Base-by-base conservation (phyloP, 306 rosid species). In the Casuarina cunninghamiana region DNA sequence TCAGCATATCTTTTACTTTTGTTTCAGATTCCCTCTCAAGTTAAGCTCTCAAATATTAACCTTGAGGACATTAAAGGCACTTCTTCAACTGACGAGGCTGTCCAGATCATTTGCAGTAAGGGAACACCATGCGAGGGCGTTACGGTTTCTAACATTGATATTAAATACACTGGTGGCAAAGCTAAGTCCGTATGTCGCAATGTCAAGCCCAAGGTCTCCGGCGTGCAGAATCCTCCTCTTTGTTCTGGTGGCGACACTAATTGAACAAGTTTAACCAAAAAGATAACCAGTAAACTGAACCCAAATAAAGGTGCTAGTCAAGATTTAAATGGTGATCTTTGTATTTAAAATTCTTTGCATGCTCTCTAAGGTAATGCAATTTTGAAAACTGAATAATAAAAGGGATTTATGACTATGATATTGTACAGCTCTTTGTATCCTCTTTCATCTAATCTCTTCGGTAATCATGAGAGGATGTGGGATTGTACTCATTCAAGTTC, bases 1-100 rank as follows among this genome's bases (percentile, higher is more conserved):
- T 26, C 32, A 26, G 32, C 32, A 26, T 7, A 5, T 17, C 11
- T 43, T 32, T 12, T 42, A 38, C 9, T 61, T 9, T 79, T 61
- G 9, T n/a, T 53, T 1, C 15, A 84, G 84, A 0, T 0, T 81
- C 82, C 89, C 13, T 86, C 89, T 8, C 78, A 70, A 48, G 71
- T 88, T 11, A 86, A 80, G 84, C 75, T 90, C 54, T 86, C 83
- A 74, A 76, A 81, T 8, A 77, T 88, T 35, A 81, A 57, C 70
- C 81, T 86, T 82, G 86, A 73, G 77, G 78, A 85, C 45, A 83
- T 88, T 4, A 54, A 1, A 45, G 90, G 88, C 0, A 87, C 83
- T n/a, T 69, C 86, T 8, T 3, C 54, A 0, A 71, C 69, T 19
- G 46, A 61, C 4, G 55, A 78, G 5, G 87, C 85, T n/a, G 74